Base-by-base conservation (phyloP, 805 yeast species). In the Cyberlindnera japonica region DNA sequence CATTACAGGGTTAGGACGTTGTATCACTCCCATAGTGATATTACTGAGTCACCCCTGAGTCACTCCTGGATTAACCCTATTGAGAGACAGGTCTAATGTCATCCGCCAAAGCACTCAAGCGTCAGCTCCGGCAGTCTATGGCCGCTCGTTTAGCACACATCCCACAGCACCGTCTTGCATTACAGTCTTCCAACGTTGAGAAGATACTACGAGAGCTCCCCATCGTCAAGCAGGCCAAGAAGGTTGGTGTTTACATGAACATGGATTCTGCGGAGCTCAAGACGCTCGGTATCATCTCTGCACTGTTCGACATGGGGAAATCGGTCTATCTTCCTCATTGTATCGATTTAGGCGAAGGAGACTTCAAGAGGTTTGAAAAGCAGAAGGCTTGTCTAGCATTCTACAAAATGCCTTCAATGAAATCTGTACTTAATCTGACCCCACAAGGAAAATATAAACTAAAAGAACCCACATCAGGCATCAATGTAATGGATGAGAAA, bases 241-340 rank as follows among this genome's bases (percentile, higher is more conserved):
- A 58, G 4, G 58, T 89, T 2, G 96, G 83, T 0, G 55, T 87
- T 22, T 90, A 77, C 54, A 75, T 89, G 84, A 79, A 75, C 57
- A 82, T 90, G 89, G 87, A 82, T 2, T 49, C 61, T 16, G 71
- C 78, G 37, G 97, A 90, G 60, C 66, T 84, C 2, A 74, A 74
- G 41, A 89, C 96, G 0, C 51, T 59, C 9, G 57, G 56, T 1
- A 59, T 89, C 10, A 74, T 90, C 3, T 50, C 65, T 32, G 45
- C 65, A 14, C 75, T 85, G 9, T 79, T 83, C 40, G 54, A 54
- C 0, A 59, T 65, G 36, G 64, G 69, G 2, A 82, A 81, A 45
- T 37, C 46, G 2, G 80, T 83, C 0, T 85, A 67, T 50, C 58
- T 83, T 8, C 90, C 93, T 0, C 65, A 75, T 28, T 75, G 81